Conservation (phyloP, 2,329 filamentous ascomycete species). For the Ramularia endophylla region DNA sequence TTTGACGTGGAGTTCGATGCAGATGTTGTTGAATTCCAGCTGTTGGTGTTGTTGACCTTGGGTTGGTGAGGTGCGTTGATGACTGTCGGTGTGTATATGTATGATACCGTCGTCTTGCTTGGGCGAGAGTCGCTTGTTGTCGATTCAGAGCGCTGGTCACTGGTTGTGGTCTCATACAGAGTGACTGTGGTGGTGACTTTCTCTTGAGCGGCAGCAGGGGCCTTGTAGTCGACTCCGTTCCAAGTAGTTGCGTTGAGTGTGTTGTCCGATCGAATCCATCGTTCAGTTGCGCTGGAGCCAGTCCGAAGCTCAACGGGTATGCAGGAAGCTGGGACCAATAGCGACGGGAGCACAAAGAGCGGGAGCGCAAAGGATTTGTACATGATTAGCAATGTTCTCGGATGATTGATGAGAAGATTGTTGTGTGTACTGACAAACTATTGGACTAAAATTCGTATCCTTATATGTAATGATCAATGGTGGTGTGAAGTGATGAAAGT, state of each 20-base stretch:
- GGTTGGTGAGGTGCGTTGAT: not conserved
- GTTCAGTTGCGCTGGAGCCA: not conserved
- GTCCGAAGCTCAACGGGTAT: conserved; percentile 3
- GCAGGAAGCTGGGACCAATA: not conserved
- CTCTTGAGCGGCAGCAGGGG: not conserved
- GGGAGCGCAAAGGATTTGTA: conserved; percentile 5
- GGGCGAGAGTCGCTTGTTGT: not conserved
- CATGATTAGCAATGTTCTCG: conserved; percentile 8
- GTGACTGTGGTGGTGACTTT: not conserved
- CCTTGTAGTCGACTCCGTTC: conserved; percentile 2
- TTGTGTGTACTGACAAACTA: conserved; percentile 6
- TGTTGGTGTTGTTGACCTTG: no score
- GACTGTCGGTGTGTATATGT: not conserved
- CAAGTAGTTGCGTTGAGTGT: conserved; percentile 18
- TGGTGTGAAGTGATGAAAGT: not conserved
- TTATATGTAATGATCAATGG: not conserved
- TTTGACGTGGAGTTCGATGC: not conserved
- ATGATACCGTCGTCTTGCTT: no score
- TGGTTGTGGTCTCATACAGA: not conserved
- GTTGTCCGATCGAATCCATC: conserved; percentile 15
- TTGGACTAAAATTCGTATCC: not conserved
- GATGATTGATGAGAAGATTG: not conserved
- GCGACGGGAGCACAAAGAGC: conserved; percentile 1
- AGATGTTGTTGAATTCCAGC: not conserved
- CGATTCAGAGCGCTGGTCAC: not conserved